phyloP scores from a whole-genome alignment of 208 protist genomes.

The Jaenimonas drosophilae region DNA sequence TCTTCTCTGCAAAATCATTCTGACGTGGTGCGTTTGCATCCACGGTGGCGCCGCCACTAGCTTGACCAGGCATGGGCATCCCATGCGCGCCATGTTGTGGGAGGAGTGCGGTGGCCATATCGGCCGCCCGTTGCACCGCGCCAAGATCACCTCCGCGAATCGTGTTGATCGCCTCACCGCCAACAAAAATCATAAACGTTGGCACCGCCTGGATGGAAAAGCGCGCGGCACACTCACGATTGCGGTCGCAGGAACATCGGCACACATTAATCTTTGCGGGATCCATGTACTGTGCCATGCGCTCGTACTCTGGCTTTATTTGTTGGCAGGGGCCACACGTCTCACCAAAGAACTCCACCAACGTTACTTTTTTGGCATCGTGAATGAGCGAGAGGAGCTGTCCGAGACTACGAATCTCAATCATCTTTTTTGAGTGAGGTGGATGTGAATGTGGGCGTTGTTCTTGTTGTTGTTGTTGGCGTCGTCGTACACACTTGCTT shows the following conservation, averaged over 20 bases:
- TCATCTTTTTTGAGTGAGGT: slow-evolving; percentile 15
- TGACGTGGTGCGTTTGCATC: slow-evolving; percentile 2
- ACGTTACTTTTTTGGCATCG: slow-evolving; percentile 28
- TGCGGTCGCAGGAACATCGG: slow-evolving; percentile 78
- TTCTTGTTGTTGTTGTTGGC: slow-evolving; percentile 6
- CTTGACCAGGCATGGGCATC: no score
- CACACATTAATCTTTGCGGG: slow-evolving; percentile 42
- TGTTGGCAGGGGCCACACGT: slow-evolving; percentile 84
- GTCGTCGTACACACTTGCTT: not conserved
- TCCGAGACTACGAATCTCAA: slow-evolving; percentile 61
- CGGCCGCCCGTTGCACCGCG: slow-evolving; percentile 43
- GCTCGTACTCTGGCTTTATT: slow-evolving; percentile 60
- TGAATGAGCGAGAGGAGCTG: slow-evolving; percentile 44
- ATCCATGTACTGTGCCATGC: slow-evolving; percentile 40
- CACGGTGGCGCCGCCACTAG: not conserved
- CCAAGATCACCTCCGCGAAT: slow-evolving; percentile 38
- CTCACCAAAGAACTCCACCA: slow-evolving; percentile 84
- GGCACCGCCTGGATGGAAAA: slow-evolving; percentile 58
- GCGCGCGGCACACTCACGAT: slow-evolving; percentile 34
- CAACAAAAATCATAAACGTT: slow-evolving; percentile 70
- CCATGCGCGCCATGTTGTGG: not conserved
- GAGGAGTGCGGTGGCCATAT: slow-evolving; percentile 18
- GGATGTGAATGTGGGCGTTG: not conserved
- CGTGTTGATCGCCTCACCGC: slow-evolving; percentile 25
- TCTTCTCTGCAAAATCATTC: slow-evolving; percentile 32